Percentiles rank a stretch among this genome's conserved stretches.
These are phyloP conservation scores for Globisporangium irregulare DNA, from an alignment of 352 stramenopile species.

Conservation along the genomic window DNA sequence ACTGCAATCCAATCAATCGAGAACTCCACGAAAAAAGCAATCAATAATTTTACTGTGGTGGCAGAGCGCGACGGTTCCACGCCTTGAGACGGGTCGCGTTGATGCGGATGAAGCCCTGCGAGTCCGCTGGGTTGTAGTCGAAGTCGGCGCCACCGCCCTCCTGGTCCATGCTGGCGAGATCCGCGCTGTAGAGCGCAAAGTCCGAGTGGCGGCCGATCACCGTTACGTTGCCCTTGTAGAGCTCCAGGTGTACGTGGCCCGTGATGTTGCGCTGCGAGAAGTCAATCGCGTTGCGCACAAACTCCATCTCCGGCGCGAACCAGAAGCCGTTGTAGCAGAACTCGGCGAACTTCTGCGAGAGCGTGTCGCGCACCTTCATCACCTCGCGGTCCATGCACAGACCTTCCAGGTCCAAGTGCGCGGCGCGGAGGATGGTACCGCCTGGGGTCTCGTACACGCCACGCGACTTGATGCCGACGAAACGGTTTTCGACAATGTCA, in stretches of 20 bases:
- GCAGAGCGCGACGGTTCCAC: constrained; percentile 59
- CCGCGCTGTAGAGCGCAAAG: constrained; percentile 95
- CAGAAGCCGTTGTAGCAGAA: constrained; percentile 99
- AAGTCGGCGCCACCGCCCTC: constrained; percentile 94
- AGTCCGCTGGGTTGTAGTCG: constrained; percentile 97
- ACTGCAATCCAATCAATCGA: background rate
- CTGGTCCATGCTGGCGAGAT: constrained; percentile 98
- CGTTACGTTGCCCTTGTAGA: constrained; percentile 99
- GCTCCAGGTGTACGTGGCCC: constrained; percentile 92
- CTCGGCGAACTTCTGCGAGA: constrained; percentile 95
- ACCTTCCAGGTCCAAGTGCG: constrained; percentile 93
- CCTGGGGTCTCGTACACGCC: constrained; percentile 98
- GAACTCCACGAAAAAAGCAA: background rate
- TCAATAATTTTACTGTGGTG: constrained; percentile 37
- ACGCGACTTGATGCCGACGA: constrained; percentile 99
- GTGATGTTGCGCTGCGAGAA: constrained; percentile 95
- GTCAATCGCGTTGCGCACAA: constrained; percentile 94
- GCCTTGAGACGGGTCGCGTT: constrained; percentile 98
- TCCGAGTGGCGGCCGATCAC: constrained; percentile 90
- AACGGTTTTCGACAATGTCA: constrained; percentile 99
- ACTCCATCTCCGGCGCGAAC: constrained; percentile 99
- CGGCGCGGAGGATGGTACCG: constrained; percentile 89
- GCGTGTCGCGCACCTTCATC: constrained; percentile 91
- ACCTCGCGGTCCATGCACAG: constrained; percentile 97
- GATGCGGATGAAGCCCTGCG: constrained; percentile 98